Base-by-base conservation (phyloP, 2,329 filamentous ascomycete genomes). In the Alternaria alternata region DNA sequence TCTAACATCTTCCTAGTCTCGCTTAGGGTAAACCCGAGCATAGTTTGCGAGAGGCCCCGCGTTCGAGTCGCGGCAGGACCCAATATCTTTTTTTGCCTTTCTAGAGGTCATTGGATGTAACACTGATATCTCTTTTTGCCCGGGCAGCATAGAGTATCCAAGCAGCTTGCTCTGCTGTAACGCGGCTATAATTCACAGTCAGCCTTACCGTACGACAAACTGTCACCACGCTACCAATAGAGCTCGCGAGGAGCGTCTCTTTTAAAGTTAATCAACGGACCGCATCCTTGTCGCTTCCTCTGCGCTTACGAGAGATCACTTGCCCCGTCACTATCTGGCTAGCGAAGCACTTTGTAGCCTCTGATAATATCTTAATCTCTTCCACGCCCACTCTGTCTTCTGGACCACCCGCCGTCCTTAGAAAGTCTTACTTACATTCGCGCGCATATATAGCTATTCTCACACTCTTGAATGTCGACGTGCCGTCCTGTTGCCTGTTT, bases 21-120 rank as follows among this genome's bases (percentile, higher is more conserved):
- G 36, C 36, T 53, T 59, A 62, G 59, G 62, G 57, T 53, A 51
- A 26, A 47, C 49, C 55, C 62, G 28, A 65, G 60, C 57, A 63
- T n/a, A 34, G 46, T 14, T 61, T 65, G 63, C 63, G 63, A 65
- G 63, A 65, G 63, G 63, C 54, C 63, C 63, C 63, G 63, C 57
- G 60, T 65, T 65, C 63, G 63, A 65, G 60, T 65, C 60, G 60
- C 63, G 63, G 63, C 54, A 65, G 54, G 63, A 65, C 63, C 63
- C 63, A 30, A 51, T 20, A 26, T 18, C 30, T 57, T 57, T 60
- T 60, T 64, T 59, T 54, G 34, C 9, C 3, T 12, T 28, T 54
- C 16, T 3, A 1, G 1, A 22, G 2, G 9, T 5, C 4, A 26
- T 4, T 3, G 7, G 20, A 18, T 5, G 6, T 1, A 34, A 24